phyloP scores from a whole-genome alignment of 1,284 basidiomycete species.

The Heterobasidion annosum region DNA sequence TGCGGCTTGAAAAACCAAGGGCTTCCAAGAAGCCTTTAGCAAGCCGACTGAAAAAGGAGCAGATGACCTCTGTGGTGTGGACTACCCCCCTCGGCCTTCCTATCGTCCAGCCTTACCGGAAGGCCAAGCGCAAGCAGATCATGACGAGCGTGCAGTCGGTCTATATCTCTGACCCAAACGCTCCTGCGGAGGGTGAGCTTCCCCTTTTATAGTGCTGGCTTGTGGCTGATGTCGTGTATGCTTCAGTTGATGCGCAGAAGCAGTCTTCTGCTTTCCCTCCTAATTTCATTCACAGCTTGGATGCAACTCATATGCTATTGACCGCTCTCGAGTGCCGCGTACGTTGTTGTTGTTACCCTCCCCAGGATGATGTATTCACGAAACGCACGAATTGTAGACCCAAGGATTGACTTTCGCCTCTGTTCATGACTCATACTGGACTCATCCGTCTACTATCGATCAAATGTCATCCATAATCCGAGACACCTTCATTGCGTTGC shows the following conservation, averaged over 20 bases:
- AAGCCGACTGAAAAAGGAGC: slow-evolving; percentile 63
- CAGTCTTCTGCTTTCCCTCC: slow-evolving; percentile 98
- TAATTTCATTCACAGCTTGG: slow-evolving; percentile 96
- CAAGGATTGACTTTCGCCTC: slow-evolving; percentile 81
- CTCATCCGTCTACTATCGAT: slow-evolving; percentile 85
- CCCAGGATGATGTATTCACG: not conserved
- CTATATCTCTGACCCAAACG: slow-evolving; percentile 87
- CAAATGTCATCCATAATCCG: slow-evolving; percentile 87
- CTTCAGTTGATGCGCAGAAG: slow-evolving; percentile 71
- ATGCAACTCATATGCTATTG: slow-evolving; percentile 98
- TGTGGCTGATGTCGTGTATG: not conserved
- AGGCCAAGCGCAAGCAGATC: slow-evolving; percentile 75
- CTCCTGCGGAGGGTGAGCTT: slow-evolving; percentile 56
- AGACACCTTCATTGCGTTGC: slow-evolving; percentile 89
- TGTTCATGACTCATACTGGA: slow-evolving; percentile 99
- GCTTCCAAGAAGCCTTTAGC: slow-evolving; percentile 5
- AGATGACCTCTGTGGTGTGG: slow-evolving; percentile 97
- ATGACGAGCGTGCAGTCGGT: slow-evolving; percentile 85
- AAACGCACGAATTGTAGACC: slow-evolving; percentile 30
- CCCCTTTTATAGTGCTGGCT: not conserved
- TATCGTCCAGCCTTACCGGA: slow-evolving; percentile 95
- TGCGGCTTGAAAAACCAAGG: slow-evolving; percentile 19
- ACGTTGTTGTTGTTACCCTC: slow-evolving; percentile 17
- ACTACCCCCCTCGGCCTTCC: slow-evolving; percentile 92
- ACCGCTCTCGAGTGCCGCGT: slow-evolving; percentile 89